Percentiles rank a stretch among this genome's conserved stretches.
Evolutionary conservation across 1,284 basidiomycete species (phyloP).

Genomic region (Ganoderma meredithae): DNA sequence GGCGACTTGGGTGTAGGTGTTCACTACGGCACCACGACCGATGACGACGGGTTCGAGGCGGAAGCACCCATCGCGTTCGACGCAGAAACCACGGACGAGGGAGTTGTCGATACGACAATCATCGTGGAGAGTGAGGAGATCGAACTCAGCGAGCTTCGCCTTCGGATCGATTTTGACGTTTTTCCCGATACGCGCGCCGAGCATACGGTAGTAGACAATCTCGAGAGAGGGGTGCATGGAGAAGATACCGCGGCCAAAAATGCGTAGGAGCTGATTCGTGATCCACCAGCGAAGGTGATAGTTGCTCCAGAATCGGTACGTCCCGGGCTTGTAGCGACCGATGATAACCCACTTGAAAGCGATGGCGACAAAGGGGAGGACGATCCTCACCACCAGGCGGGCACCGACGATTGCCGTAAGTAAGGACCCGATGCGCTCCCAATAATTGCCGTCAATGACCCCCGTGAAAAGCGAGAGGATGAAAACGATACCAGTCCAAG

Average conservation of each 20-base stretch:
- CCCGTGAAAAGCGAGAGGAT: constrained; percentile 33
- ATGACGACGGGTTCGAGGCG: constrained; percentile 48
- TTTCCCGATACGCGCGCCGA: constrained; percentile 52
- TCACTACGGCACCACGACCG: constrained; percentile 48
- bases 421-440: constrained; percentile 44
- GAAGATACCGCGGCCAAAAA: constrained; percentile 52
- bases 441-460: constrained; percentile 43
- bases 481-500: constrained; percentile 42
- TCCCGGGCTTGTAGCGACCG: constrained; percentile 50
- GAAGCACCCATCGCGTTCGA: constrained; percentile 54
- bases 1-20: constrained; percentile 52
- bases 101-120: constrained; percentile 51
- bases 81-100: constrained; percentile 52
- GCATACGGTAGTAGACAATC: constrained; percentile 51
- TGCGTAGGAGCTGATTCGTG: constrained; percentile 50
- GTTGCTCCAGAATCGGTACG: constrained; percentile 45
- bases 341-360: constrained; percentile 55
- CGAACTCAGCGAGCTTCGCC: constrained; percentile 50
- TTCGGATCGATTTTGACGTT: constrained; percentile 48
- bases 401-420: constrained; percentile 45
- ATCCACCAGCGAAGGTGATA: constrained; percentile 59
- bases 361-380: constrained; percentile 48
- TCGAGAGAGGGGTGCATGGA: constrained; percentile 47
- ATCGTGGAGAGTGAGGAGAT: constrained; percentile 51
- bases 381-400: constrained; percentile 41